These are phyloP conservation scores for Cyclotella cryptica DNA, from an alignment of 108 stramenopile genomes.

Conservation along the genomic window DNA sequence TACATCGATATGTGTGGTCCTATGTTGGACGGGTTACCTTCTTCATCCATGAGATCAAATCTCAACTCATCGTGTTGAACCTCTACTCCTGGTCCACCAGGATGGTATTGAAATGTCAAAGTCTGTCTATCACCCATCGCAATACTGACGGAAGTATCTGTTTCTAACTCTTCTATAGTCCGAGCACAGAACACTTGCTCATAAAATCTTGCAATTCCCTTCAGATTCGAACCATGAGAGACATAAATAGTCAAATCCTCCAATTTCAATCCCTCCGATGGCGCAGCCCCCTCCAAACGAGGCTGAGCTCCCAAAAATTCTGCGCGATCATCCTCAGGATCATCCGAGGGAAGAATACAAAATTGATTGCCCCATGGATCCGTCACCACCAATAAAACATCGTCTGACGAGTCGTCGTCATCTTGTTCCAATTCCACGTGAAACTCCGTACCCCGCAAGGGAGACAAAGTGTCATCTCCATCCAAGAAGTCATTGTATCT, in stretches of 20 bases:
- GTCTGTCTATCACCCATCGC: constrained; percentile 72
- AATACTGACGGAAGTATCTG: constrained; percentile 33
- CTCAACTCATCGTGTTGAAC: constrained; percentile 64
- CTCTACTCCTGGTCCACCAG: constrained; percentile 37
- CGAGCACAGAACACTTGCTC: constrained; percentile 52
- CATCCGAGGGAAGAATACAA: constrained; percentile 47
- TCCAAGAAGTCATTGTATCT: constrained; percentile 45
- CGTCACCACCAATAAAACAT: constrained; percentile 50
- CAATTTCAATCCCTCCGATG: constrained; percentile 55
- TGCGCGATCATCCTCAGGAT: constrained; percentile 53
- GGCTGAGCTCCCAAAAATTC: constrained; percentile 43
- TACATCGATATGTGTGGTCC: constrained; percentile 77
- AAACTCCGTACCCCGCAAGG: constrained; percentile 58
- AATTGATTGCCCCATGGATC: constrained; percentile 76
- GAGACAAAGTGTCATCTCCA: constrained; percentile 27
- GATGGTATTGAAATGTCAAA: constrained; percentile 62
- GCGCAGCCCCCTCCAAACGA: constrained; percentile 38
- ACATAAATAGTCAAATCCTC: constrained; percentile 64
- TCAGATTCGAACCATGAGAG: constrained; percentile 53
- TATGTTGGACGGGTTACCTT: constrained; percentile 55
- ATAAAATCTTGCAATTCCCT: constrained; percentile 74
- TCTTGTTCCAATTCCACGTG: constrained; percentile 16
- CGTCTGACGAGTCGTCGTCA: constrained; percentile 1
- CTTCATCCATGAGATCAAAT: constrained; percentile 39
- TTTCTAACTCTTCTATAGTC: constrained; percentile 29